Base-by-base conservation (phyloP, 495 filamentous ascomycete genomes). In the Aspergillus asperescens region DNA sequence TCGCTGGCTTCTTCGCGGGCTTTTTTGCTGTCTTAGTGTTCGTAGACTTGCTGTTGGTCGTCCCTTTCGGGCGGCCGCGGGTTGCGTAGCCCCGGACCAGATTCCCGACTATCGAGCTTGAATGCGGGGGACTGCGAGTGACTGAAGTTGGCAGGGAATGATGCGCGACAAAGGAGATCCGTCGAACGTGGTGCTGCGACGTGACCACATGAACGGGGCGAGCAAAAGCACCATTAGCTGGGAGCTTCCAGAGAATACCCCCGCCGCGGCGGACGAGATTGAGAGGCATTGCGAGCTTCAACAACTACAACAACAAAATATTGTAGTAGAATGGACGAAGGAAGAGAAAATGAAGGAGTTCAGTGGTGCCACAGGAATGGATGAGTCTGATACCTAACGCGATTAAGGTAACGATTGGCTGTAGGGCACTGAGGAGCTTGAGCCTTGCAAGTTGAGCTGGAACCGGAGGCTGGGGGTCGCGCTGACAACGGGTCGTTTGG, bases 371-470 rank as follows among this genome's bases (percentile, higher is more conserved):
- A 57, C 60, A 49, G 53, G 52, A 46, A 40, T 44, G 32, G 15
- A 37, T 54, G 58, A 54, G 52, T 53, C 59, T 58, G 25, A 24
- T 25, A 39, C 27, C 27, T 50, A 39, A 22, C 34, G 48, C 12
- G 28, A 25, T 35, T 10, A 54, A 22, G 28, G 38, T 48, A 24
- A 24, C 15, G 15, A 46, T 54, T 42, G 18, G 40, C 40, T 51
- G 41, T 52, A 51, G 47, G 47, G 48, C n/a, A n/a, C n/a, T n/a
- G n/a, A n/a, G n/a, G n/a, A n/a, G 37, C 49, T 53, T 25, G 57
- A 59, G 55, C 51, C n/a, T n/a, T n/a, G n/a, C n/a, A n/a, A n/a
- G n/a, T 62, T 55, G 54, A 66, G 61, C 65, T 60, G 66, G 62
- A 71, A 56, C 37, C 61, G 49, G 58, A 56, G 59, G 59, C 52